These are phyloP conservation scores for Bipolaris cookei DNA, from an alignment of 2,329 filamentous ascomycete species.

Conservation along the genomic window DNA sequence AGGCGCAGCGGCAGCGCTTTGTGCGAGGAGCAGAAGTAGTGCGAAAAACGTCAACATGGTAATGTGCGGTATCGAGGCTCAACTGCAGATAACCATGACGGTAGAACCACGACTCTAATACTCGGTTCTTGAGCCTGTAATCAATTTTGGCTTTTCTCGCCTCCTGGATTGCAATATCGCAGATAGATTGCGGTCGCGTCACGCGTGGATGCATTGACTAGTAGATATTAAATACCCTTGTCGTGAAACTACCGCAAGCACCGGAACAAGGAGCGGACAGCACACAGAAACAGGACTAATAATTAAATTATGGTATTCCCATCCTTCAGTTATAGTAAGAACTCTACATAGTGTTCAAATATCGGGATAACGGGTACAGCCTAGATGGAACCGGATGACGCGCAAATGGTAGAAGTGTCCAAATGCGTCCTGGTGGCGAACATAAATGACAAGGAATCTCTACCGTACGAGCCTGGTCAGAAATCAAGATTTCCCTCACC, in stretches of 20 bases:
- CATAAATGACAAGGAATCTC: background rate
- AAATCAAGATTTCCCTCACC: background rate
- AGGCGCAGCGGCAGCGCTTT: slow-evolving; percentile 16
- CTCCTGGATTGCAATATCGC: slow-evolving; percentile 7
- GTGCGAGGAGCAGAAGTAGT: slow-evolving; percentile 13
- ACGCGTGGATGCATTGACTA: slow-evolving; percentile 10
- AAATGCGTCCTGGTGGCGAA: background rate
- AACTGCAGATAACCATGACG: background rate
- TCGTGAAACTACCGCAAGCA: background rate
- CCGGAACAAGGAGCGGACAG: background rate
- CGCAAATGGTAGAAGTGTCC: background rate
- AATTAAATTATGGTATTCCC: background rate
- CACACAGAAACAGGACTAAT: background rate
- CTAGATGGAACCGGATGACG: background rate
- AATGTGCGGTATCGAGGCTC: background rate
- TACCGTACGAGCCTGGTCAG: background rate
- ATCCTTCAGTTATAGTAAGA: too few species aligned
- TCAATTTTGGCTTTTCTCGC: background rate
- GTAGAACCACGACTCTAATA: background rate
- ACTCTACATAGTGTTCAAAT: background rate
- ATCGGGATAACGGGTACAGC: background rate
- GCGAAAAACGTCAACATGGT: slow-evolving; percentile 16
- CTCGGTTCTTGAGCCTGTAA: background rate
- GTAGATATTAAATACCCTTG: slow-evolving; percentile 8
- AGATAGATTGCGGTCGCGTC: slow-evolving; percentile 14